Conservation (phyloP, 129 eudicot species). For the Ambrosia artemisiifolia region DNA sequence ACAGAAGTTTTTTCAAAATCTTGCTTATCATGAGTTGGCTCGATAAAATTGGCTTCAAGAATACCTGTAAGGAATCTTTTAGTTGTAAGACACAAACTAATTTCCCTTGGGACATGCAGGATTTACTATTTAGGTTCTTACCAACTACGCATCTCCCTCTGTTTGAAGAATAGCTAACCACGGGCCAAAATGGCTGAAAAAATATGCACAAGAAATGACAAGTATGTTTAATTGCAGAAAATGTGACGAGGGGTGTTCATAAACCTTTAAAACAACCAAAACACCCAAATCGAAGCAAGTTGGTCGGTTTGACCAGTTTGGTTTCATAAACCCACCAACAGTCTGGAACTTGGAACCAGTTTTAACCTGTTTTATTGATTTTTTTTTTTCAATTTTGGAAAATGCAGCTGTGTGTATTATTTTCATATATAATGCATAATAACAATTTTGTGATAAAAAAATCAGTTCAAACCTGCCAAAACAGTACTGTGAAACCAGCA, state of each 20-base stretch:
- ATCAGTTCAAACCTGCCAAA: too few relatives aligned
- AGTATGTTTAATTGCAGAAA: conserved; percentile 2
- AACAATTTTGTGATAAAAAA: too few relatives aligned
- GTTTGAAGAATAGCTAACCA: conserved; percentile 44
- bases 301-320: too few relatives aligned
- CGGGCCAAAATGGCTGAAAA: conserved; percentile 83
- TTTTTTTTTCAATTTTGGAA: too few relatives aligned
- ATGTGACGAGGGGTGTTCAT: not conserved
- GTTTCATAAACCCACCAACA: too few relatives aligned
- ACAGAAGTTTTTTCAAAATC: conserved; percentile 91
- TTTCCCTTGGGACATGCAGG: conserved; percentile 5
- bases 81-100: conserved; percentile 10
- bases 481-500: too few relatives aligned
- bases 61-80: conserved; percentile 47
- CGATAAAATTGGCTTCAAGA: conserved; percentile 81
- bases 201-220: conserved; percentile 17
- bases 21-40: conserved; percentile 91
- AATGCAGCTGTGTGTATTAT: too few relatives aligned
- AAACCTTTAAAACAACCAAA: too few relatives aligned
- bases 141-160: conserved; percentile 97
- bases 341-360: too few relatives aligned
- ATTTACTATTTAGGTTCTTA: conserved; percentile 40
- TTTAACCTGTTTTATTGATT: too few relatives aligned
- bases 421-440: too few relatives aligned
- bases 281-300: too few relatives aligned